Evolutionary conservation across 1,139 yeast species (phyloP), one percentile per base, ranked within the genome.

Genomic region (Protomyces lactucae-debilis): DNA sequence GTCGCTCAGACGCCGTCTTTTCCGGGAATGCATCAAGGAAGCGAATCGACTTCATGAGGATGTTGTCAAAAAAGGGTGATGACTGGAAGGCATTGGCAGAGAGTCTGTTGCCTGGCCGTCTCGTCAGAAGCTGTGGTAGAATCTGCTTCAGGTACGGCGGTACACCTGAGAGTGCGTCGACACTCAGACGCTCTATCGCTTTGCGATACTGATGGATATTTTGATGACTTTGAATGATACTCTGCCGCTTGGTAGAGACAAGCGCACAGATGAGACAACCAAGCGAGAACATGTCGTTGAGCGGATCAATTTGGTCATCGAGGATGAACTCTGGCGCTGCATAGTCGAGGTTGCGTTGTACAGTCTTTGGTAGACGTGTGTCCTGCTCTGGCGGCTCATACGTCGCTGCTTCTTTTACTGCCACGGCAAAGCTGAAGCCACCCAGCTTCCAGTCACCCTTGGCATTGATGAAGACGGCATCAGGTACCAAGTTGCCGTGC

Each of bases 391-490:
- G 85, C 60, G 86, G 76, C 70, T 79, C 85, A 69, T 78, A 85
- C 65, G 83, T 85, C 9, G 78, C 79, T 1, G 72, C 65, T 1
- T 71, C 73, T 28, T 72, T 69, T 23, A 65, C 40, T 6, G 69
- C 69, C 36, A 73, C 85, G 21, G 72, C 71, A 70, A 87, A 87
- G 59, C 82, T 82, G 68, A 88, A 81, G 0, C 98, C 97, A 8
- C 87, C 82, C 2, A 93, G 74, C 74, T 92, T 93, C 98, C 98
- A 95, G 75, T 93, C 99, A 0, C 96, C 95, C 70, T 87, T 91
- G 52, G 84, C 85, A 69, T 88, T 92, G 32, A 93, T 81, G 67
- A 86, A 82, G 0, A 93, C 79, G 0, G 96, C 84, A 14, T 82
- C 78, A 0, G 99, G 99, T 69, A 86, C 86, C 39, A 95, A 71